Evolutionary conservation across 2,329 filamentous ascomycete species (phyloP), one percentile per base, ranked within the genome.

Genomic region (Mycosphaerella sp.): DNA sequence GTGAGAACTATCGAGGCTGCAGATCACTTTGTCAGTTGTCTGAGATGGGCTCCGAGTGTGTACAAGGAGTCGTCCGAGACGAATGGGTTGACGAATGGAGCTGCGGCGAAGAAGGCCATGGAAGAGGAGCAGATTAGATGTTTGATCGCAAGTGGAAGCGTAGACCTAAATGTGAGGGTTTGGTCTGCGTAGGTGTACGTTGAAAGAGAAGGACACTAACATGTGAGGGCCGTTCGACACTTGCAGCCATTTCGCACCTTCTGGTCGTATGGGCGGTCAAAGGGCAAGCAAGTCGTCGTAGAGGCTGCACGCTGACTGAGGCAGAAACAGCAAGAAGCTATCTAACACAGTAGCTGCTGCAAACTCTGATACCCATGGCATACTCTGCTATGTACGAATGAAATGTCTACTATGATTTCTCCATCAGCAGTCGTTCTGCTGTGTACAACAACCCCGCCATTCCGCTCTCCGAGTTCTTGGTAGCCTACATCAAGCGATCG

Each of bases 61-160:
- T 74, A 80, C 54, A 87, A 85, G 62, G 81, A 86, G 53, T 25
- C 62, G 44, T 44, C 55, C 9, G 64, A 70, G 1, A 66, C 71
- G 43, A 75, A 73, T 51, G 72, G 72, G 1, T 58, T 60, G 39
- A 69, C 69, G 34, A 76, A 79, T 42, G 73, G 74, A 14, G 52
- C 58, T 16, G 45, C 58, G 14, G 45, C 45, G 5, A 57, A 47
- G 36, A 57, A 55, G 39, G 55, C 55, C 12, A 34, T 34, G 30
- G 58, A 60, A 44, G 50, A 50, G 28, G 75, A 81, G 41, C 82
- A 82, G 59, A 89, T 94, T 56, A 79, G 87, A 56, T 94, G 89
- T 66, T 84, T 95, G 14, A 85, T 95, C 61, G 89, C 89, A 7
- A 94, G 89, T 2, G 89, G 87, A 32, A 87, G 89, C 66, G 87